A percentile compares a stretch with the other conserved stretches of the same genome.
Evolutionary conservation across 768 basidiomycete species (phyloP).

Genomic region (button mushroom (Agaricus bisporus)): DNA sequence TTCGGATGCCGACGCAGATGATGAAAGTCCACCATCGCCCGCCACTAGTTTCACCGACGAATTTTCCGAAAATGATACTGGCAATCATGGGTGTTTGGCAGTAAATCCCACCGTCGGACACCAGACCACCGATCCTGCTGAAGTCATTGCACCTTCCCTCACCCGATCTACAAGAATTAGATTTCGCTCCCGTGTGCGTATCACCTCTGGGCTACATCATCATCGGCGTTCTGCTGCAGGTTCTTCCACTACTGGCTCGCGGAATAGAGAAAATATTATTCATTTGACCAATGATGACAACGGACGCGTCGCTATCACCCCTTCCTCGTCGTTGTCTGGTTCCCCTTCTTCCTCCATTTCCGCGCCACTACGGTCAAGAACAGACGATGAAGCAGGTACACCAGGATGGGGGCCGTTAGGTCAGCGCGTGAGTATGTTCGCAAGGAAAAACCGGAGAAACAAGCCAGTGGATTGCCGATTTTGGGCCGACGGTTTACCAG

Average conservation of each 20-base stretch:
- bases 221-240: conserved; percentile 26
- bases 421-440: conserved; percentile 41
- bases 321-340: conserved; percentile 41
- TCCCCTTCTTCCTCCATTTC: conserved; percentile 81
- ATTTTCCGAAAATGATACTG: not conserved
- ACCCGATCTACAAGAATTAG: conserved; percentile 36
- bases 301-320: conserved; percentile 19
- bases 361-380: conserved; percentile 61
- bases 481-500: not conserved
- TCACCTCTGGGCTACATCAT: conserved; percentile 60
- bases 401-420: conserved; percentile 60
- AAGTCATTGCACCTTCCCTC: conserved; percentile 6
- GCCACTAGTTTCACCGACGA: not conserved
- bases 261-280: not conserved
- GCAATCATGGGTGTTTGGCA: not conserved
- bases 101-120: not conserved
- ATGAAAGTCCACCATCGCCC: not conserved
- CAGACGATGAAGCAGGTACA: conserved; percentile 36
- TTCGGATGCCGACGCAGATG: not conserved
- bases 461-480: conserved; percentile 14
- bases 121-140: not conserved
- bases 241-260: not conserved
- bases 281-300: conserved; percentile 8
- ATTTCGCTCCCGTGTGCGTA: conserved; percentile 73
- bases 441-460: conserved; percentile 18